A percentile compares a stretch with the other conserved stretches of the same genome.
phyloP scores from a whole-genome alignment of 2,329 filamentous ascomycete genomes.

The Didymosphaeria variabile region DNA sequence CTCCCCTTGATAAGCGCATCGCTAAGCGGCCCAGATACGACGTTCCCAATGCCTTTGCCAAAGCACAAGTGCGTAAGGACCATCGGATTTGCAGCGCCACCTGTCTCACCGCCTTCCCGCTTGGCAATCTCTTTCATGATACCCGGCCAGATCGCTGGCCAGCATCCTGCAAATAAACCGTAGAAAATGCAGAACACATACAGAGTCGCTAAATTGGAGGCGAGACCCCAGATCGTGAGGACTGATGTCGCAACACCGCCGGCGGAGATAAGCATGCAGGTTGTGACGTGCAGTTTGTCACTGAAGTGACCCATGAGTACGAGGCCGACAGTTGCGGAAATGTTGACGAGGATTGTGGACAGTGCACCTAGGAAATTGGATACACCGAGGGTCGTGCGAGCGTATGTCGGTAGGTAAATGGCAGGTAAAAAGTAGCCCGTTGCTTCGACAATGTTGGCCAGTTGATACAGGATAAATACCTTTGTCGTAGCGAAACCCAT shows the following conservation, averaged over 20 bases:
- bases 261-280: constrained; percentile 50
- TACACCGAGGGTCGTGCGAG: constrained; percentile 32
- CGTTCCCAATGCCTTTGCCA: constrained; percentile 57
- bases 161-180: constrained; percentile 47
- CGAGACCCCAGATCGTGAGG: constrained; percentile 49
- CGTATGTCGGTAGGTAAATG: constrained; percentile 47
- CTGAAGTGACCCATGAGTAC: constrained; percentile 42
- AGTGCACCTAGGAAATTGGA: constrained; percentile 36
- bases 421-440: constrained; percentile 49
- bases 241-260: constrained; percentile 4
- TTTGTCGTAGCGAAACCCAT: constrained; percentile 33
- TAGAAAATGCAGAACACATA: constrained; percentile 52
- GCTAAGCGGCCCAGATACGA: constrained; percentile 57
- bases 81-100: constrained; percentile 48
- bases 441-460: constrained; percentile 35
- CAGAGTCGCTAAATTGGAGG: constrained; percentile 44
- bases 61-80: constrained; percentile 55
- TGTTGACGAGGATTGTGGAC: constrained; percentile 42
- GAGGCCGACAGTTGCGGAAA: constrained; percentile 36
- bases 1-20: constrained; percentile 45
- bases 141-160: constrained; percentile 48
- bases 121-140: constrained; percentile 48
- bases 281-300: constrained; percentile 41
- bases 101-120: constrained; percentile 20
- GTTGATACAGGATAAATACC: constrained; percentile 38